A percentile compares a stretch with the other conserved stretches of the same genome.
Conservation (phyloP, 148 eudicot genomes). For the Rhododendron griersonianum region DNA sequence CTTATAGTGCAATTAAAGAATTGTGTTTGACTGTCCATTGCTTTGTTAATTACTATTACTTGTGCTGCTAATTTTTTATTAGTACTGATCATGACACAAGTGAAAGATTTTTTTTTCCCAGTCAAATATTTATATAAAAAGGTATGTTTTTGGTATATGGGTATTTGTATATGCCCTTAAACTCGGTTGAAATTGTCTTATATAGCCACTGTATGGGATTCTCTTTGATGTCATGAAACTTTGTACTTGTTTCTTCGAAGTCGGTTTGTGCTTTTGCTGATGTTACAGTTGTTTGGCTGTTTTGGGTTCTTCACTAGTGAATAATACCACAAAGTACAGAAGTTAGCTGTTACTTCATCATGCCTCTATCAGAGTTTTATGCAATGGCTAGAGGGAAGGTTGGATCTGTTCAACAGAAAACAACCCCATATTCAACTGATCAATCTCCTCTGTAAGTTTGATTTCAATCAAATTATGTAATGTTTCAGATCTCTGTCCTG, state of each 20-base stretch:
- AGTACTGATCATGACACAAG: constrained; percentile 51
- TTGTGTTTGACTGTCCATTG: constrained; percentile 44
- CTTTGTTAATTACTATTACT: constrained; percentile 29
- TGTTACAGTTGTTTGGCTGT: constrained; percentile 10
- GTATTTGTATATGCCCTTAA: neutral
- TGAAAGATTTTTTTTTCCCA: constrained; percentile 9
- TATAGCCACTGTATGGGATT: constrained; percentile 9
- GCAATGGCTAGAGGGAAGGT: constrained; percentile 47
- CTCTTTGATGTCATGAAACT: constrained; percentile 1
- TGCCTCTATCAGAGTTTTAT: constrained; percentile 77
- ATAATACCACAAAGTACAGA: neutral
- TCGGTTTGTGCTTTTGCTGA: constrained; percentile 11
- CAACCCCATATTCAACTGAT: constrained; percentile 31
- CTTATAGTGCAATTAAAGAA: constrained; percentile 44
- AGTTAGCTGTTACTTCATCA: constrained; percentile 14
- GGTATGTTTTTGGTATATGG: neutral
- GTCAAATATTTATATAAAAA: neutral
- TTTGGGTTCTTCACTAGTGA: constrained; percentile 8
- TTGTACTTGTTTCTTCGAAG: constrained; percentile 9
- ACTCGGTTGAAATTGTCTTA: constrained; percentile 15
- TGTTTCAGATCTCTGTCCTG: neutral
- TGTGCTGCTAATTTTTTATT: constrained; percentile 18
- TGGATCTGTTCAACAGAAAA: constrained; percentile 42
- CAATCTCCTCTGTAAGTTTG: constrained; percentile 49
- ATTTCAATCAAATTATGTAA: neutral